Base-by-base conservation (phyloP, 176 grass and related monocot genomes). In the Themeda triandra region DNA sequence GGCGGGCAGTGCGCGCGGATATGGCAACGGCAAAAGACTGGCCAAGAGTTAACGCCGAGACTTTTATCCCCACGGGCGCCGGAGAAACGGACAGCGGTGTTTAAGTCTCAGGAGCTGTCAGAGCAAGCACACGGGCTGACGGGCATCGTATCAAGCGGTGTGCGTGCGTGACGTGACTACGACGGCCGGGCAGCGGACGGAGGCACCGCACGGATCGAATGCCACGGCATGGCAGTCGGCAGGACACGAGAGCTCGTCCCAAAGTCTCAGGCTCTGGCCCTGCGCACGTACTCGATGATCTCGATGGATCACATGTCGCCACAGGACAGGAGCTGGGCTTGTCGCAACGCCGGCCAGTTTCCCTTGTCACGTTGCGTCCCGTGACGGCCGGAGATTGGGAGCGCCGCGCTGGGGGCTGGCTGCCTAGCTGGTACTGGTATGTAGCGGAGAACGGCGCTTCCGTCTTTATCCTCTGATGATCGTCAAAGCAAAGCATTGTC, bases 281-380 rank as follows among this genome's bases (percentile, higher is more conserved):
- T 35, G 33, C 3, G 3, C 33, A 35, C 33, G 33, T 3, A 4
- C 33, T 35, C 33, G 3, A 35, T 2, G 4, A 4, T 35, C 33
- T 35, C 33, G 37, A 39, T 6, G 37, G 6, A 8, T 39, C 37
- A 39, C 56, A 76, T 44, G 18, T 70, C 10, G 76, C 78, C 87
- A 85, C 82, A 84, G 33, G 82, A 25, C 10, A 31, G 6, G 58
- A 41, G 59, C 37, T 63, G 24, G 24, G n/a, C 75, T 62, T 78
- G 58, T 78, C 76, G 58, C 58, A 64, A 19, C 58, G 77, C 39
- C 37, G 69, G 37, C 19, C 10, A 15, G 19, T 58, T 25, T 37
- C 36, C 30, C 13, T 71, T 88, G 86, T 41, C 86, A 41, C 74
- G 56, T 65, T 78, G 80, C 87, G 6, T 39, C 87, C 71, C 82